Evolutionary conservation across 2,329 filamentous ascomycete genomes (phyloP), one percentile per base, ranked within the genome.

Genomic region (Ophiostoma triangulosporum): DNA sequence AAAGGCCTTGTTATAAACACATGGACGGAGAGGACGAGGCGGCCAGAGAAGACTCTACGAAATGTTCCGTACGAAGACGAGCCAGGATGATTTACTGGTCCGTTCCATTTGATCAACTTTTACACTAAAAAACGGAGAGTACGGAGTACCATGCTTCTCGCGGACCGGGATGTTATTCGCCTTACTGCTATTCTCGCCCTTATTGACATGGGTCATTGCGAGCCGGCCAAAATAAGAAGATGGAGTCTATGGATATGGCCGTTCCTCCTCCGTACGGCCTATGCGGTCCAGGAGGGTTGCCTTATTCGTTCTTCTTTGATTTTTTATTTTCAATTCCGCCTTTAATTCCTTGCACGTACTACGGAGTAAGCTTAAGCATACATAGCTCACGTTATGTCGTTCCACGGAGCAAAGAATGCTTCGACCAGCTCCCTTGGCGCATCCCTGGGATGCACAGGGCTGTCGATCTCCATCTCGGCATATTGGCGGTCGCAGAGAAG

Each of bases 1-100:
- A 27, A 48, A 24, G 43, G 15, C 50, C 53, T 26, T 49, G 49
- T 55, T 52, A 51, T 55, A 55, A 52, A 29, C 32, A 55, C 48
- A 24, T 24, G 14, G 48, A 50, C 32, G 9, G 51, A 12, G 26
- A 20, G 20, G 33, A 40, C 29, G 40, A 52, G 31, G 43, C 26
- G 8, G 50, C 8, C 5, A 27, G 40, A 24, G 12, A 8, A 12
- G 33, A 53, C 24, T 24, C 29, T 20, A 48, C 29, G 51, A 31
- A n/a, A n/a, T n/a, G n/a, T n/a, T n/a, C n/a, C n/a, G n/a, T n/a
- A n/a, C n/a, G 50, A 43, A 17, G 50, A 38, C 11, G 35, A 20
- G 20, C 35, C 35, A 20, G 35, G n/a, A 38, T 17, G 35, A 38
- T 20, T n/a, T n/a, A 17, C 35, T 43, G 36, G 20, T 43, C 20